Evolutionary conservation across 2,329 filamentous ascomycete genomes (phyloP), one percentile per base, ranked within the genome.

Genomic region (Trichoderma pleuroti): DNA sequence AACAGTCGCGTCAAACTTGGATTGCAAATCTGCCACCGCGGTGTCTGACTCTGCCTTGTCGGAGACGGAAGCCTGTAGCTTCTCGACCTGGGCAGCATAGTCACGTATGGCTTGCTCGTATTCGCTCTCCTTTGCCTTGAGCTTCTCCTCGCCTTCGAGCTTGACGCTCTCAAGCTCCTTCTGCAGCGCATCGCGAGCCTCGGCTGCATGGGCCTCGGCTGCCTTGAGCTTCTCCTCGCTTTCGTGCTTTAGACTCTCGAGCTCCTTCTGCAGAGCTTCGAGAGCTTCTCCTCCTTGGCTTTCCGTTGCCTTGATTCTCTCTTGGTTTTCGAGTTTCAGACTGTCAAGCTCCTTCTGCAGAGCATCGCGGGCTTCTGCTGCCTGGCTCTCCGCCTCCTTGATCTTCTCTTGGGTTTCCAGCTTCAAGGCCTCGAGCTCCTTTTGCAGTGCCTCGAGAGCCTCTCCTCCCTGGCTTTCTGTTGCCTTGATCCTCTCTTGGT

Each of bases 41-140:
- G 84, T 80, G 71, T 87, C 84, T 54, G 83, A 78, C 59, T 83
- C 77, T 73, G 90, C 86, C 75, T 90, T 82, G 30, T 85, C 82
- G 21, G 81, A 78, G 8, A 89, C 78, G 0, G 83, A 81, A 54
- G 81, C 78, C 75, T 85, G 83, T n/a, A 90, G 77, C 69, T 83
- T 82, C 71, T 84, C 82, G 9, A 90, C 78, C 76, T 86, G 84
- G 57, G 80, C 74, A 24, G 82, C 77, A 59, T 88, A 84, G n/a
- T 86, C 84, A 26, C 84, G 81, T 34, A 80, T 75, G 2, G 84
- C 82, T 70, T 79, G 77, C 61, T 80, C 77, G 18, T 82, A 74
- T 18, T 78, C 77, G 36, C 74, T 75, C 67, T 82, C 79, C 42
- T 76, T 78, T 5, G 74, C 78, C 59, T 71, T 76, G 21, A 81